phyloP scores from a whole-genome alignment of 164 flowering plant species.

The Protea cynaroides region DNA sequence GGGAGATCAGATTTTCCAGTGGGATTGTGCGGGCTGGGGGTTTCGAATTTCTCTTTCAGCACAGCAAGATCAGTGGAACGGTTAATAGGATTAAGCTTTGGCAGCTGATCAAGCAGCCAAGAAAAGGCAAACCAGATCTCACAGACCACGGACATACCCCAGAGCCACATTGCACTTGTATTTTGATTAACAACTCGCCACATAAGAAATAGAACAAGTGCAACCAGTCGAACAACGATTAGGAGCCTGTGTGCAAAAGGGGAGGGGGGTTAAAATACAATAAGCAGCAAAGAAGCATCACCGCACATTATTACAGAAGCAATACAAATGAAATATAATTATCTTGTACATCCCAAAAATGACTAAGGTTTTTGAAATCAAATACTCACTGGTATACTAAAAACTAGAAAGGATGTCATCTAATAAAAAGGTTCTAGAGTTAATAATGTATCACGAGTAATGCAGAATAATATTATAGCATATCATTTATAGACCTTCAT shows the following conservation, averaged over 20 bases:
- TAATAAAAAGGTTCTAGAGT: too few relatives aligned
- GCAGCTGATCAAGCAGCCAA: conserved; percentile 92
- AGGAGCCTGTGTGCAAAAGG: conserved; percentile 44
- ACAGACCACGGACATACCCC: conserved; percentile 88
- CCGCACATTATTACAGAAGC: background rate
- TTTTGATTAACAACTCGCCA: conserved; percentile 77
- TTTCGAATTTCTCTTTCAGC: conserved; percentile 71
- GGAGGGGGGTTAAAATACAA: background rate
- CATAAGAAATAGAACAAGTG: conserved; percentile 52
- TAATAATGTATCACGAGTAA: too few relatives aligned
- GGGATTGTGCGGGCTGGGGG: conserved; percentile 47
- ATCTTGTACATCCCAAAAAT: too few relatives aligned
- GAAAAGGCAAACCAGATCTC: conserved; percentile 95
- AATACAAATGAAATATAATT: background rate
- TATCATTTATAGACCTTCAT: too few relatives aligned
- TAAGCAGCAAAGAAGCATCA: background rate
- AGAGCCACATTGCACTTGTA: conserved; percentile 79
- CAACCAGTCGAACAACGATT: conserved; percentile 51
- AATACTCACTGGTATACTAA: too few relatives aligned
- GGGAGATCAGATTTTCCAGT: conserved; percentile 84
- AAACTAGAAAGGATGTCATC: too few relatives aligned
- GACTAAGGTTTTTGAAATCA: too few relatives aligned
- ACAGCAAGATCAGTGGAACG: conserved; percentile 64
- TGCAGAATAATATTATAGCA: too few relatives aligned
- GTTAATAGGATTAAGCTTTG: conserved; percentile 74